Evolutionary conservation across 768 basidiomycete species (phyloP), one percentile per base, ranked within the genome.

Genomic region (Cantharellus cinnabarinus): DNA sequence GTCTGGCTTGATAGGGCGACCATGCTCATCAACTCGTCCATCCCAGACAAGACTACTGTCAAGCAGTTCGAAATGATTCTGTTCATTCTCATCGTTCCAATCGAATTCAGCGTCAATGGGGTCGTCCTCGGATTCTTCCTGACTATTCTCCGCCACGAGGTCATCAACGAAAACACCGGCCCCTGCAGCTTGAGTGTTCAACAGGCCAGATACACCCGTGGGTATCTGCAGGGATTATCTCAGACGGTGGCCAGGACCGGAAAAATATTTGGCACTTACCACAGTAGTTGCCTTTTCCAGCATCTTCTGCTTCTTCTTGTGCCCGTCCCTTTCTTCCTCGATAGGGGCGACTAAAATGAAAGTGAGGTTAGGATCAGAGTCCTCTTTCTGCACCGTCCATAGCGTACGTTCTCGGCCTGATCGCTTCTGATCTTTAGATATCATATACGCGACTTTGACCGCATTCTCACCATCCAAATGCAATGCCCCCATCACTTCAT

Each of bases 371-470:
- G 44, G 10, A 48, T 48, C 10, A 10, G 10, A 48, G 44, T 10
- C n/a, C n/a, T n/a, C 44, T 10, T 48, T 10, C 44, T 10, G 10
- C 44, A 48, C 44, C 10, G 29, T 10, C 10, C 44, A 48, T 37
- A 7, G 76, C 89, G 76, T 65, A 94, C 91, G 71, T 68, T 91
- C 89, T 69, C 84, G 79, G 3, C 89, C 82, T 58, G 85, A 76
- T 42, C 91, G 7, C 35, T 37, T 75, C 72, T 90, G 91, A 66
- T 99, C 94, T 59, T 89, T 76, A 50, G 95, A 74, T 2, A 99
- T 74, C 79, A 93, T 81, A 70, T 97, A 99, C 0, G 94, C 91
- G 4, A 99, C 91, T 71, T 95, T 91, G 67, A 98, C 84, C 58
- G 89, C 83, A 67, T 95, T 95, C 0, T 87, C 90, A 63, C 93